Percentiles rank a stretch among this genome's conserved stretches.
These are phyloP conservation scores for Biscogniauxia marginata DNA, from an alignment of 2,329 filamentous ascomycete genomes.

Conservation along the genomic window DNA sequence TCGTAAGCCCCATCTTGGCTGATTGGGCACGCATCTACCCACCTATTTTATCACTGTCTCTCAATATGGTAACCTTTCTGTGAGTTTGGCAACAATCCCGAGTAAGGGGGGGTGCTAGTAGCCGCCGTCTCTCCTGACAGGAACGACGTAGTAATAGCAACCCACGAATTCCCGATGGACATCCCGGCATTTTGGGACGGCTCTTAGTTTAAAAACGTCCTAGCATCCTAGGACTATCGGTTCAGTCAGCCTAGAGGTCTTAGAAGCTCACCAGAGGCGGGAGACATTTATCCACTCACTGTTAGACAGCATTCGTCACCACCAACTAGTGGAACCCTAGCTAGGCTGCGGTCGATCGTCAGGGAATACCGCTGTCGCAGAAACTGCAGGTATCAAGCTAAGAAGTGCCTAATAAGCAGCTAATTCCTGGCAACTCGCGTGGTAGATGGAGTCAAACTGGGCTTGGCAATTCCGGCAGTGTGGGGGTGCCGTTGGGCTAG, in stretches of 20 bases:
- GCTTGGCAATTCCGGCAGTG: constrained; percentile 19
- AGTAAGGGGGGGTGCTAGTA: background rate
- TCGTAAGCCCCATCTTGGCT: background rate
- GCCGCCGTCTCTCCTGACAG: background rate
- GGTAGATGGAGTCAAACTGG: constrained; percentile 20
- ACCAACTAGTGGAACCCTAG: background rate
- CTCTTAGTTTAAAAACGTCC: background rate
- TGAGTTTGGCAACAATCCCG: background rate
- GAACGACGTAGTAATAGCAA: background rate
- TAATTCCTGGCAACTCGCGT: constrained; percentile 22
- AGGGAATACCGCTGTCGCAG: background rate
- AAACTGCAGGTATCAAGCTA: background rate
- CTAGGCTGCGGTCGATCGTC: background rate
- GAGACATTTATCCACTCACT: background rate
- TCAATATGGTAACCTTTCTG: background rate
- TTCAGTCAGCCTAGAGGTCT: background rate
- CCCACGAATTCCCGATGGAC: background rate
- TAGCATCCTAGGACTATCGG: background rate
- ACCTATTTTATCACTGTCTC: background rate
- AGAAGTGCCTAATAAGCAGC: constrained; percentile 2
- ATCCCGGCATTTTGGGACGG: background rate
- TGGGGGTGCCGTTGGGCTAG: constrained; percentile 15
- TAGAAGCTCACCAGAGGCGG: background rate
- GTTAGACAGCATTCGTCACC: background rate
- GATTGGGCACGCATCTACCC: background rate